Base-by-base conservation (phyloP, 179 eudicot genomes). In the Spinacia oleracea region DNA sequence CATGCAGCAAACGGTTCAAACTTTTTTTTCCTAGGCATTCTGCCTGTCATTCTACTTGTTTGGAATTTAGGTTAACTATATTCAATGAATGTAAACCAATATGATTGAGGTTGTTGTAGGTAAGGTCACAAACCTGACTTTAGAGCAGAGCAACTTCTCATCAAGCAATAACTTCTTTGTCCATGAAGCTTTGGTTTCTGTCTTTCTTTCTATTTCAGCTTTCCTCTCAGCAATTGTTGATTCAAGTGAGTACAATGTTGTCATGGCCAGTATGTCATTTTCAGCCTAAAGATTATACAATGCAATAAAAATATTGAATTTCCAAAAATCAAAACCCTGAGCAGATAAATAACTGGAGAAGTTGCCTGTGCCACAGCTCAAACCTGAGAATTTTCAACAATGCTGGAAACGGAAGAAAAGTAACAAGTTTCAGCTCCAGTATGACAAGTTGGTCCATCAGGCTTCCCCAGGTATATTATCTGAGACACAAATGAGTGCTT, bases 391-490 rank as follows among this genome's bases (percentile, higher is more conserved):
- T 86, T 67, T 34, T 87, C 86, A 66, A 86, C 59, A 62, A 81
- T 42, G 50, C 87, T 84, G 81, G 83, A 83, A 72, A 89, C 88
- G n/a, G 97, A 88, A 18, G 97, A 88, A 75, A 84, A 95, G 84
- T 93, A 95, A 86, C 98, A 95, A 20, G 98, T 91, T 81, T 93
- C 98, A 29, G 95, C 87, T 51, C 98, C 98, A 0, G 98, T 95
- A 78, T 93, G 98, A 84, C 98, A 95, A 46, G 91, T 89, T 42
- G 98, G 98, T 29, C 98, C 98, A 85, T 95, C 98, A 67, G 98
- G 97, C 87, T 86, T 90, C 74, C 97, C 98, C 59, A 93, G 87
- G 86, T 95, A 95, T 82, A 95, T 89, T 51, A 95, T 84, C 98
- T 95, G 84, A 16, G 55, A 73, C 29, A 73, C 51, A 77, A 32